Evolutionary conservation across 331 rosid species (phyloP).

Genomic region (Cydonia oblonga): DNA sequence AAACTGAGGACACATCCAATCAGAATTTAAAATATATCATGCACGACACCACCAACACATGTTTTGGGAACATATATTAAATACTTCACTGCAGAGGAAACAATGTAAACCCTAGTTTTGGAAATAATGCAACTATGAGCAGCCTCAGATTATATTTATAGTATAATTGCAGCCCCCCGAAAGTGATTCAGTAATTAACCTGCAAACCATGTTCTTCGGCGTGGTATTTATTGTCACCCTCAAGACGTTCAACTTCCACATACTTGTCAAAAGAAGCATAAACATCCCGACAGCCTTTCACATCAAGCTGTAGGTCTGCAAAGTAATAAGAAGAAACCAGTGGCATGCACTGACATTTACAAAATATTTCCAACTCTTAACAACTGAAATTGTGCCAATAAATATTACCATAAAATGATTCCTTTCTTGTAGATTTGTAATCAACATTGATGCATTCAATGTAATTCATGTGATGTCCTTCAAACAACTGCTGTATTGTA

Average conservation of each 20-base stretch:
- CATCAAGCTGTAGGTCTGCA: constrained; percentile 82
- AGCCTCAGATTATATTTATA: no score
- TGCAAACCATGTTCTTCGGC: constrained; percentile 72
- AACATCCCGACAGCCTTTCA: constrained; percentile 77
- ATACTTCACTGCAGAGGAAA: no score
- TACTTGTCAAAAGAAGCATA: constrained; percentile 82
- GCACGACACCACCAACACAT: no score
- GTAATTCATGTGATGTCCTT: constrained; percentile 98
- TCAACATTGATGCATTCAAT: constrained; percentile 97
- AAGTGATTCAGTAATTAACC: constrained; percentile 27
- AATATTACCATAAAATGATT: constrained; percentile 82
- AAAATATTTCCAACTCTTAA: constrained; percentile 4
- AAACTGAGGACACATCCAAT: not conserved
- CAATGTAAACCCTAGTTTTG: no score
- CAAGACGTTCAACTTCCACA: constrained; percentile 74
- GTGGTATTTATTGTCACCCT: constrained; percentile 80
- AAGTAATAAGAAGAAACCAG: not conserved
- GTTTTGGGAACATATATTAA: no score
- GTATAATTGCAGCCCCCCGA: not conserved
- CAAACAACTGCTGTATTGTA: constrained; percentile 94
- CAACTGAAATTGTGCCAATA: not conserved
- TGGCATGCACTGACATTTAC: not conserved
- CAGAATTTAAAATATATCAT: not conserved
- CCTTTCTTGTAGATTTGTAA: constrained; percentile 95
- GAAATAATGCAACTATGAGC: no score